A percentile compares a stretch with the other conserved stretches of the same genome.
phyloP scores from a whole-genome alignment of 2,329 filamentous ascomycete species.

The Phoma herbarum region DNA sequence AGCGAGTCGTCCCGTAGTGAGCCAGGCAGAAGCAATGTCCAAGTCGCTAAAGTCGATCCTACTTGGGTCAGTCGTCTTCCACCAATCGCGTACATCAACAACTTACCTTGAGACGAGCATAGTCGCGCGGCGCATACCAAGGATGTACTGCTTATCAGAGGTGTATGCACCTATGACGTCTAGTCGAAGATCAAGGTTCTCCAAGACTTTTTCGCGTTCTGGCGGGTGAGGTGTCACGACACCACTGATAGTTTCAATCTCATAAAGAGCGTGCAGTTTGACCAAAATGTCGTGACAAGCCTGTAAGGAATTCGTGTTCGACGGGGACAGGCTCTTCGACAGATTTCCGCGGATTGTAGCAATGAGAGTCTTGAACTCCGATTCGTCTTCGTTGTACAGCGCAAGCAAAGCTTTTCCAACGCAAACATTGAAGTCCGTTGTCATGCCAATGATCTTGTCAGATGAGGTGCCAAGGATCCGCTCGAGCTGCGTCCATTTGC shows the following conservation, averaged over 20 bases:
- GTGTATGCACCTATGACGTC: conserved; percentile 88
- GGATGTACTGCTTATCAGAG: conserved; percentile 90
- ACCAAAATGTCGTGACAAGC: conserved; percentile 85
- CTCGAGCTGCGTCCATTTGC: conserved; percentile 78
- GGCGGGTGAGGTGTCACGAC: conserved; percentile 43
- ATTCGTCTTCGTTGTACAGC: conserved; percentile 62
- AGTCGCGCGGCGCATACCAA: conserved; percentile 83
- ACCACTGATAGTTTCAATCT: conserved; percentile 79
- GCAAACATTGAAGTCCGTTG: conserved; percentile 81
- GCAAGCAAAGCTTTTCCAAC: conserved; percentile 74
- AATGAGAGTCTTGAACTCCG: conserved; percentile 66
- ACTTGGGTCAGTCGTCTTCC: conserved; percentile 27
- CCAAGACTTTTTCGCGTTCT: conserved; percentile 54
- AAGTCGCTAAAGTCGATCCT: conserved; percentile 69
- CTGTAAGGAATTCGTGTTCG: conserved; percentile 81
- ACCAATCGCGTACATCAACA: neutral
- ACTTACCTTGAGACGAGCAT: conserved; percentile 80
- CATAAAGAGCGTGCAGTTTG: conserved; percentile 85
- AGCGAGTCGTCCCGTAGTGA: conserved; percentile 83
- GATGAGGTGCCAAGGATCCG: conserved; percentile 64
- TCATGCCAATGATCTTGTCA: conserved; percentile 46
- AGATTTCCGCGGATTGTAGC: conserved; percentile 73
- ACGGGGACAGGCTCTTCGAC: conserved; percentile 76
- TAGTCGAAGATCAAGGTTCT: conserved; percentile 76
- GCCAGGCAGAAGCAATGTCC: conserved; percentile 85